Percentiles rank a stretch among this genome's conserved stretches.
phyloP scores from a whole-genome alignment of 805 yeast genomes.

The Hemisphaericaspora nanyangensis region DNA sequence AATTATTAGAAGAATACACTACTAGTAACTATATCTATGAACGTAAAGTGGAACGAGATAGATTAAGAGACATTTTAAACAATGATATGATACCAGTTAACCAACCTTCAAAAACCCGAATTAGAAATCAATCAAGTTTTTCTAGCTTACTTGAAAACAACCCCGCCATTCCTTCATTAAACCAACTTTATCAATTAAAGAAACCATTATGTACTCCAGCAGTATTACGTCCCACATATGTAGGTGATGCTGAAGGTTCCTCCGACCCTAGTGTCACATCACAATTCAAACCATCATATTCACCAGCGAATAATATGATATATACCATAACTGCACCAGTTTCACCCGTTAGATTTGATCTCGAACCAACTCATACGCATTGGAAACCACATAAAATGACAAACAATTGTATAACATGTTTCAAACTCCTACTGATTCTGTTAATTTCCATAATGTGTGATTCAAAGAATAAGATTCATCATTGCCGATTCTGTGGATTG shows the following conservation, averaged over 20 bases:
- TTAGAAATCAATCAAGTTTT: conserved; percentile 3
- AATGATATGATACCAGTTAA: not conserved
- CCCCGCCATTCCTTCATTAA: conserved; percentile 1
- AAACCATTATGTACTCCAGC: conserved; percentile 50
- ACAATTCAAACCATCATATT: not conserved
- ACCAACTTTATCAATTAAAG: conserved; percentile 45
- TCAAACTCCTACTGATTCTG: conserved; percentile 21
- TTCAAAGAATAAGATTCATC: conserved; percentile 33
- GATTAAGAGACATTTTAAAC: conserved; percentile 4
- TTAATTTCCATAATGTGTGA: conserved; percentile 3
- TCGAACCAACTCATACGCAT: conserved; percentile 49
- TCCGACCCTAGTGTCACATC: not conserved
- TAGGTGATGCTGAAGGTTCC: not conserved
- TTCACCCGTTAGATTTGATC: conserved; percentile 2
- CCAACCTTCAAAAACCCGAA: conserved; percentile 3
- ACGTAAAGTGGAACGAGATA: conserved; percentile 9
- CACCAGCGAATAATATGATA: conserved; percentile 1
- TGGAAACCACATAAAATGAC: conserved; percentile 47
- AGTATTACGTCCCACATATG: conserved; percentile 40
- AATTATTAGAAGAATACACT: conserved; percentile 13
- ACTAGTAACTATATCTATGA: conserved; percentile 19
- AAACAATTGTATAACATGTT: conserved; percentile 41
- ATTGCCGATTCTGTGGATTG: conserved; percentile 50
- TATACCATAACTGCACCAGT: conserved; percentile 1
- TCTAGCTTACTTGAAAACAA: conserved; percentile 1